phyloP scores from a whole-genome alignment of 2,329 filamentous ascomycete genomes.

The Zymoseptoria ardabiliae region DNA sequence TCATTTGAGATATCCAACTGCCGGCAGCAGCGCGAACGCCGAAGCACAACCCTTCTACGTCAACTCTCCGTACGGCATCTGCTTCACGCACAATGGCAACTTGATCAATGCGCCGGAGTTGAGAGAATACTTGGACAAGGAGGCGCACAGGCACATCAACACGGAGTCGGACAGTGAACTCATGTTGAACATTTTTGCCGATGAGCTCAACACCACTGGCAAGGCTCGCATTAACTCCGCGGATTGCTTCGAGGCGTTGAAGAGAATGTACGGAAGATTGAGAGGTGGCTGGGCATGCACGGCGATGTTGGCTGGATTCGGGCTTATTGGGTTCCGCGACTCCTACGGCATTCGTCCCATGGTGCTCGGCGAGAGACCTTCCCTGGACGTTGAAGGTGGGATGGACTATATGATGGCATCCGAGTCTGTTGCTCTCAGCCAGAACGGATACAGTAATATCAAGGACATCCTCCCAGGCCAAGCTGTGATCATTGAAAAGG shows the following conservation, averaged over 20 bases:
- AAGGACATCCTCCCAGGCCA: conserved; percentile 73
- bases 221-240: conserved; percentile 73
- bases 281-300: conserved; percentile 73
- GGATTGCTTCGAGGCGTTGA: conserved; percentile 66
- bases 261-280: conserved; percentile 64
- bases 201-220: conserved; percentile 70
- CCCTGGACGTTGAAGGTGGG: conserved; percentile 41
- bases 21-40: conserved; percentile 72
- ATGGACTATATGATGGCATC: conserved; percentile 86
- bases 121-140: conserved; percentile 63
- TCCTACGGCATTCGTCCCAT: conserved; percentile 76
- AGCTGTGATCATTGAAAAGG: conserved; percentile 79
- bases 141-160: conserved; percentile 80
- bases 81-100: conserved; percentile 80
- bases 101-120: conserved; percentile 71
- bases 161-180: conserved; percentile 83
- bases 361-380: conserved; percentile 63
- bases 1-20: conserved; percentile 84
- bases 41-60: conserved; percentile 93
- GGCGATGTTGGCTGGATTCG: conserved; percentile 75
- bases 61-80: conserved; percentile 76
- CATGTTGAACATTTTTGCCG: conserved; percentile 82
- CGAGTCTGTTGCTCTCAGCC: conserved; percentile 74
- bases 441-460: conserved; percentile 72
- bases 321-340: conserved; percentile 73